phyloP scores from a whole-genome alignment of 192 early-diverging fungal genomes.

The Umbelopsis vinacea region DNA sequence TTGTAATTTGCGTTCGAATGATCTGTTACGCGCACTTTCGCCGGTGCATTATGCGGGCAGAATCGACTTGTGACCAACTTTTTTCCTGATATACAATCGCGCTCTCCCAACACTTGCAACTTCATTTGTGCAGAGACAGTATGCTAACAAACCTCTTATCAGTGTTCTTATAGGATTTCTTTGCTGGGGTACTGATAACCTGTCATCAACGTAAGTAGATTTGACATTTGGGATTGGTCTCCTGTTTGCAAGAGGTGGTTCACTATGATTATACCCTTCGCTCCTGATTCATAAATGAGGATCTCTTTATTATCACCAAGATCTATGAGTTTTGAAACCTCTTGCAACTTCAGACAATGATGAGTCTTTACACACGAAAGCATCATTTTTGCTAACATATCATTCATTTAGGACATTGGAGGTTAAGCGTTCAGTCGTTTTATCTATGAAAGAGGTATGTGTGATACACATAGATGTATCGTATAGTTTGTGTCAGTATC shows the following conservation, averaged over 20 bases:
- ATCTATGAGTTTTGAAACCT: conserved; percentile 26
- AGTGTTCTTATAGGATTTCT: not conserved
- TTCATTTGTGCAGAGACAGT: not conserved
- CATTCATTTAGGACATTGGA: no score
- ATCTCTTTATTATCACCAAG: conserved; percentile 32
- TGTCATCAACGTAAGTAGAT: not conserved
- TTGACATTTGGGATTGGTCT: not conserved
- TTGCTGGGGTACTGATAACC: not conserved
- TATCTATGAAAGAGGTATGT: no score
- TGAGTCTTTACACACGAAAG: not conserved
- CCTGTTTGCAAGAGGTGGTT: not conserved
- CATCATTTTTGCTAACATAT: not conserved
- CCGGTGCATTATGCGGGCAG: conserved; percentile 36
- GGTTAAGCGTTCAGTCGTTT: no score
- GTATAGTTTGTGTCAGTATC: no score
- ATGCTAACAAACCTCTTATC: not conserved
- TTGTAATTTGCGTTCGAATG: conserved; percentile 44
- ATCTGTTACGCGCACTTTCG: conserved; percentile 30
- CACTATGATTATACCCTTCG: conserved; percentile 30
- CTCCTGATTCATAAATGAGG: conserved; percentile 30
- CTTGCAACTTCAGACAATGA: not conserved
- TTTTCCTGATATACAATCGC: conserved; percentile 18
- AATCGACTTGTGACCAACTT: conserved; percentile 30
- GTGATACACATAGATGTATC: no score
- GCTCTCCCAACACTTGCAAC: not conserved